Percentiles rank a stretch among this genome's conserved stretches.
Evolutionary conservation across 805 yeast species (phyloP).

Genomic region (Saturnispora halmiae): DNA sequence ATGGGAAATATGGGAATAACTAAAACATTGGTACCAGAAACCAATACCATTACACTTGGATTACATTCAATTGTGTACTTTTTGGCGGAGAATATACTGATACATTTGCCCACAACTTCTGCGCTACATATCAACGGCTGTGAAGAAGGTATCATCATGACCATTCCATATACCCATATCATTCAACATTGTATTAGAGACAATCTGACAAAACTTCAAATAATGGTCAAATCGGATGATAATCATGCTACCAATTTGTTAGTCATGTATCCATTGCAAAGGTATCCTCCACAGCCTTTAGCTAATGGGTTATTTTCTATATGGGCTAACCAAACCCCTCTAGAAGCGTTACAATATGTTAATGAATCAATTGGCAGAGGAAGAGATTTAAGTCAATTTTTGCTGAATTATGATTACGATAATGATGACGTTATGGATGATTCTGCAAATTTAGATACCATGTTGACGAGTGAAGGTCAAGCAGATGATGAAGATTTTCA

Average conservation of each 20-base stretch:
- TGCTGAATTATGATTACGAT: not conserved
- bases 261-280: slow-evolving; percentile 16
- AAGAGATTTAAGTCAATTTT: slow-evolving; percentile 8
- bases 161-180: slow-evolving; percentile 20
- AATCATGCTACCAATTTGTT: not conserved
- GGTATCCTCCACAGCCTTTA: slow-evolving; percentile 15
- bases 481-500: slow-evolving; percentile 22
- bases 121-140: too few species aligned
- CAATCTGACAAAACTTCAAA: slow-evolving; percentile 12
- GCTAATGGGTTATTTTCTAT: slow-evolving; percentile 16
- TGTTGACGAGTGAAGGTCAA: slow-evolving; percentile 21
- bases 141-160: slow-evolving; percentile 13
- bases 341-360: slow-evolving; percentile 17
- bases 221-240: not conserved
- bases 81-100: slow-evolving; percentile 18
- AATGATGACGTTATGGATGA: slow-evolving; percentile 1
- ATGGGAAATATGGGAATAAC: slow-evolving; percentile 2
- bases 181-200: slow-evolving; percentile 16
- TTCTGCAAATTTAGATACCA: slow-evolving; percentile 1
- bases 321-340: slow-evolving; percentile 14
- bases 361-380: slow-evolving; percentile 20
- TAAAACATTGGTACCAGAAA: not conserved
- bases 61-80: slow-evolving; percentile 21
- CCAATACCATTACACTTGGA: slow-evolving; percentile 10
- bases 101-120: slow-evolving; percentile 15